phyloP scores from a whole-genome alignment of 805 yeast species.

The Kodamaea fukazawae region DNA sequence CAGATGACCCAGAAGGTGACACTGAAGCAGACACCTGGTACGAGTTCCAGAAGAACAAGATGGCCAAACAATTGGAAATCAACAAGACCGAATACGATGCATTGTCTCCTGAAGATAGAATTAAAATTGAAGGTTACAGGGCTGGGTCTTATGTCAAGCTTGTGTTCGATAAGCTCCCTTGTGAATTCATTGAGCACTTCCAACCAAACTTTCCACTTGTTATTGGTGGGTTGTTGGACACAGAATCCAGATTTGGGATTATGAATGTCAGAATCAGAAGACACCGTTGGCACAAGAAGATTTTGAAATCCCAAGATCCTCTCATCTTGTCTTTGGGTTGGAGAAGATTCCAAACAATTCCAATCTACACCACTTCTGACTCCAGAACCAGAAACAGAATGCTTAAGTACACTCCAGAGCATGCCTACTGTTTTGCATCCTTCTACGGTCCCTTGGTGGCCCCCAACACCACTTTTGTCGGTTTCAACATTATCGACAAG shows the following conservation, averaged over 20 bases:
- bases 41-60: constrained; percentile 93
- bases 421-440: constrained; percentile 92
- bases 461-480: constrained; percentile 97
- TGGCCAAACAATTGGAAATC: constrained; percentile 93
- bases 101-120: constrained; percentile 74
- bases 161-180: constrained; percentile 79
- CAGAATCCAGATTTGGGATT: constrained; percentile 91
- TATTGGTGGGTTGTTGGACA: constrained; percentile 85
- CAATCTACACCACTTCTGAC: constrained; percentile 93
- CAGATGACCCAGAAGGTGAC: constrained; percentile 71
- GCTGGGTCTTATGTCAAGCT: constrained; percentile 94
- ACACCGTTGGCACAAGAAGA: constrained; percentile 98
- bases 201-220: constrained; percentile 83
- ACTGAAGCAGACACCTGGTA: constrained; percentile 93
- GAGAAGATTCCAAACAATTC: constrained; percentile 97
- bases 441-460: constrained; percentile 97
- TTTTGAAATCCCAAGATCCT: constrained; percentile 93
- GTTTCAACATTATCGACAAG: constrained; percentile 83
- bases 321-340: constrained; percentile 91
- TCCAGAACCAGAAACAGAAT: constrained; percentile 96
- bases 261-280: constrained; percentile 92
- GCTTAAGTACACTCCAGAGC: constrained; percentile 98
- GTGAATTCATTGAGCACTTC: constrained; percentile 85
- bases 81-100: constrained; percentile 75
- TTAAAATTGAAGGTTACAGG: constrained; percentile 82